Conservation (phyloP, 1,139 yeast species). For the Blastobotrys apis region DNA sequence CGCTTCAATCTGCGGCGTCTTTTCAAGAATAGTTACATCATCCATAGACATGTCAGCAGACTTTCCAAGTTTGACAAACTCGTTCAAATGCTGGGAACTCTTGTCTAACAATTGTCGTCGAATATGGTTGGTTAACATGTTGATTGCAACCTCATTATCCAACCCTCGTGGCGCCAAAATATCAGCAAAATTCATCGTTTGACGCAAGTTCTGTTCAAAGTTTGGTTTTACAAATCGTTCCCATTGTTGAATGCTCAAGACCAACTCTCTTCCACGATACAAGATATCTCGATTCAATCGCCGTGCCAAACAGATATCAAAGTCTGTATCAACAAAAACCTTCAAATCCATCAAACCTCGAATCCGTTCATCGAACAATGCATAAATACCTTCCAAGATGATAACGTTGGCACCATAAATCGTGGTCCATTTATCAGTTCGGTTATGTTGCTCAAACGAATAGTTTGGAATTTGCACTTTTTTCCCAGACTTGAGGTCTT, state of each 20-base stretch:
- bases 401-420: slow-evolving; percentile 96
- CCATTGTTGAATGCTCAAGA: slow-evolving; percentile 87
- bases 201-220: slow-evolving; percentile 68
- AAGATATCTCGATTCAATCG: slow-evolving; percentile 81
- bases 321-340: slow-evolving; percentile 88
- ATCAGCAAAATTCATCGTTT: slow-evolving; percentile 80
- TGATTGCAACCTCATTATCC: slow-evolving; percentile 75
- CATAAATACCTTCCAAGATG: slow-evolving; percentile 86
- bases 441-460: slow-evolving; percentile 68
- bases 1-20: slow-evolving; percentile 65
- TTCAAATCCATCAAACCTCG: slow-evolving; percentile 77
- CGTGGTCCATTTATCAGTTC: slow-evolving; percentile 64
- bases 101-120: slow-evolving; percentile 64
- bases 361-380: slow-evolving; percentile 67
- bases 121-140: slow-evolving; percentile 73
- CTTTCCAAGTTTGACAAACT: slow-evolving; percentile 51
- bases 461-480: slow-evolving; percentile 79
- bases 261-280: slow-evolving; percentile 77
- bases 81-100: slow-evolving; percentile 60
- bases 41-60: background rate
- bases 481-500: slow-evolving; percentile 53
- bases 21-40: slow-evolving; percentile 40
- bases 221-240: slow-evolving; percentile 87
- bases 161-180: slow-evolving; percentile 84
- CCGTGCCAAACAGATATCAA: slow-evolving; percentile 87